Conservation (phyloP, 306 rosid genomes). For the Quercus engelmannii region DNA sequence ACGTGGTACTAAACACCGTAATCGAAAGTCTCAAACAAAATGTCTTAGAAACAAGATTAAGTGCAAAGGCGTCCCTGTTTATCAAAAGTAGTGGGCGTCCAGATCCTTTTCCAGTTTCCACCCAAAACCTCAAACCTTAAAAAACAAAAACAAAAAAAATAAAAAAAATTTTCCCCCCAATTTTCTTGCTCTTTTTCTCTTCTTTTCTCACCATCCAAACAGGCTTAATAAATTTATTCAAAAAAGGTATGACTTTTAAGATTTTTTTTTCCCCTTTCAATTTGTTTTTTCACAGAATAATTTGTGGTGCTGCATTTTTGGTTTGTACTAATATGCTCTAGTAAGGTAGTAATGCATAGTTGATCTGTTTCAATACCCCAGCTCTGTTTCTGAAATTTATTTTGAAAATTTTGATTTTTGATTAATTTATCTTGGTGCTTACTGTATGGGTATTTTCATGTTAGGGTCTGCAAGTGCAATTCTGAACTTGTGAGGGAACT, state of each 20-base stretch:
- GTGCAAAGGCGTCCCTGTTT: constrained; percentile 23
- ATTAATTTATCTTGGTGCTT: neutral
- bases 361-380: constrained; percentile 4
- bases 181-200: constrained; percentile 5
- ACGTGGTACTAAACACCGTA: neutral
- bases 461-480: constrained; percentile 19
- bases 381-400: neutral
- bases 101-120: constrained; percentile 28
- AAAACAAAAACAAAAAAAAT: neutral
- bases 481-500: constrained; percentile 12
- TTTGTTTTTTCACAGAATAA: constrained; percentile 2
- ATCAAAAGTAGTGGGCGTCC: constrained; percentile 48
- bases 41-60: neutral
- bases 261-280: neutral
- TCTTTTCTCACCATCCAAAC: constrained; percentile 11
- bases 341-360: neutral
- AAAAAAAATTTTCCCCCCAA: constrained; percentile 24
- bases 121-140: constrained; percentile 15
- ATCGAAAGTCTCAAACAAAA: neutral
- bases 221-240: neutral
- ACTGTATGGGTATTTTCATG: constrained; percentile 1
- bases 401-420: constrained; percentile 7
- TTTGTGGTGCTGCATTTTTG: constrained; percentile 6
- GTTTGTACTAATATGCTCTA: neutral
- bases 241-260: constrained; percentile 4